A percentile compares a stretch with the other conserved stretches of the same genome.
phyloP scores from a whole-genome alignment of 164 flowering plant species.

The Chimonanthus salicifolius region DNA sequence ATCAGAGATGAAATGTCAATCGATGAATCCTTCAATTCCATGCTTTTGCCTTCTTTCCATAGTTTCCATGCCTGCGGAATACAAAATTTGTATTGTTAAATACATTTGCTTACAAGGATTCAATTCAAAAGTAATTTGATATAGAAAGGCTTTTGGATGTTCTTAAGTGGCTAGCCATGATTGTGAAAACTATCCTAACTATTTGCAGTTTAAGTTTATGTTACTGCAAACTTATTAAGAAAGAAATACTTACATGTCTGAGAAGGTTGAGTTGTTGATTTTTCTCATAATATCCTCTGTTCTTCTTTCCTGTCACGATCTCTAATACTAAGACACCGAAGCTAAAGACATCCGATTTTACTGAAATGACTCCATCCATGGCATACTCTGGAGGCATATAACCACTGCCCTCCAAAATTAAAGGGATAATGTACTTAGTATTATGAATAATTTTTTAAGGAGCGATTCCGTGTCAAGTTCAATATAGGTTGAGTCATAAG shows the following conservation, averaged over 20 bases:
- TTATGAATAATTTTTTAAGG: neutral
- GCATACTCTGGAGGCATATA: constrained; percentile 38
- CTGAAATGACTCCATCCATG: constrained; percentile 2
- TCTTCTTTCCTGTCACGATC: neutral
- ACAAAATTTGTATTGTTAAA: neutral
- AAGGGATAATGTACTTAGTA: neutral
- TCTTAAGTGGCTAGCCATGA: neutral
- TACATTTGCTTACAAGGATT: no score
- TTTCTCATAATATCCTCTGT: constrained; percentile 2
- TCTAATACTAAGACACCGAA: neutral
- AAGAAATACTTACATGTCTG: constrained; percentile 10
- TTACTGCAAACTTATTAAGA: neutral
- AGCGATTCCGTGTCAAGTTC: neutral
- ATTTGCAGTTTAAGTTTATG: neutral
- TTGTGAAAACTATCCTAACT: neutral
- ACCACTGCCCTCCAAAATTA: neutral
- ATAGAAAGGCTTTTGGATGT: neutral
- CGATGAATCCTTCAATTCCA: constrained; percentile 21
- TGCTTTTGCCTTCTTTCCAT: constrained; percentile 23
- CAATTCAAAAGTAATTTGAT: no score
- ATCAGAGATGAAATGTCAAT: constrained; percentile 10
- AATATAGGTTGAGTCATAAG: neutral
- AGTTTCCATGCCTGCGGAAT: constrained; percentile 23
- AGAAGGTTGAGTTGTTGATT: neutral
- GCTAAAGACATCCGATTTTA: constrained; percentile 3